Conservation (phyloP, 768 basidiomycete species). For the Suillus weaverae region DNA sequence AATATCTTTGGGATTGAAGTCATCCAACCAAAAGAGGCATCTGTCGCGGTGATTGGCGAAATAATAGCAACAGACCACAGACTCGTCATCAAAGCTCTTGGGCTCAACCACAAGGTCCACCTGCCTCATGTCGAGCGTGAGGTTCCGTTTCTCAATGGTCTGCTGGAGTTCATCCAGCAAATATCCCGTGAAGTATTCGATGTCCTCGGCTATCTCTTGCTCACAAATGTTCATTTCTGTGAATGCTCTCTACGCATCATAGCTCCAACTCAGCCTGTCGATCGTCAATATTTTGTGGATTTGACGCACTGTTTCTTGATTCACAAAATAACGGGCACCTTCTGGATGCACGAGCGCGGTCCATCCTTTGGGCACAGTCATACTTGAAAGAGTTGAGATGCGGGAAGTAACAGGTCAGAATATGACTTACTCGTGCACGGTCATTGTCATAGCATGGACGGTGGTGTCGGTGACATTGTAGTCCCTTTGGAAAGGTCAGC, state of each 20-base stretch:
- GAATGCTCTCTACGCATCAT: slow-evolving; percentile 44
- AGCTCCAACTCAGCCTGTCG: background rate
- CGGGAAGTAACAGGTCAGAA: background rate
- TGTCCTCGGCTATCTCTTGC: slow-evolving; percentile 26
- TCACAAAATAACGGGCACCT: slow-evolving; percentile 58
- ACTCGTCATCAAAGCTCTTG: slow-evolving; percentile 16
- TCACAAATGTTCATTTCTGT: slow-evolving; percentile 58
- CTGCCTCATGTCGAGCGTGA: slow-evolving; percentile 31
- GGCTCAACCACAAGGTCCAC: slow-evolving; percentile 51
- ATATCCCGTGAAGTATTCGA: slow-evolving; percentile 34
- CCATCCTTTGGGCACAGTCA: slow-evolving; percentile 41
- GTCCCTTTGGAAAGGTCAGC: background rate
- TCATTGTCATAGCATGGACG: background rate
- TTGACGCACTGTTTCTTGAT: slow-evolving; percentile 42
- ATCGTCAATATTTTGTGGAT: background rate
- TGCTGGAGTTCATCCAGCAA: slow-evolving; percentile 21
- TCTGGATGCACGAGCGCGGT: slow-evolving; percentile 53
- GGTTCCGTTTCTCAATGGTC: slow-evolving; percentile 12
- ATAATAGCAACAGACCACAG: slow-evolving; percentile 44
- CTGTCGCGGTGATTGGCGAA: slow-evolving; percentile 48
- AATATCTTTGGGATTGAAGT: slow-evolving; percentile 37
- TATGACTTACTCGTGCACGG: background rate
- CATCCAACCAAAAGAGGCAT: slow-evolving; percentile 56
- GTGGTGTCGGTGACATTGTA: background rate
- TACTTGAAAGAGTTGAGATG: background rate